Evolutionary conservation across 768 basidiomycete species (phyloP).

Genomic region (Pleurotus sapidus): DNA sequence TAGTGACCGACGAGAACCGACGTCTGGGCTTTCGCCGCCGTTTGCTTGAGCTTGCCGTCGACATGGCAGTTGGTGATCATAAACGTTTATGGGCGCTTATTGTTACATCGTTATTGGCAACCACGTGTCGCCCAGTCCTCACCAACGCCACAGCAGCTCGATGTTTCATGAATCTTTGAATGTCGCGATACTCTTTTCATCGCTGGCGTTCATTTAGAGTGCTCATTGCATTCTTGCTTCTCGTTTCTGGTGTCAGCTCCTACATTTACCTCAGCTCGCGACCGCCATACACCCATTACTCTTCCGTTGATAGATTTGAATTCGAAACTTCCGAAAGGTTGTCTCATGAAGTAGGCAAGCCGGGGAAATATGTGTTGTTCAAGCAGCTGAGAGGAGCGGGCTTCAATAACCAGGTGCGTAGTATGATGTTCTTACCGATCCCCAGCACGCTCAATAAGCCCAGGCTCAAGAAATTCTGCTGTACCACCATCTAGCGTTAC

Average conservation of each 20-base stretch:
- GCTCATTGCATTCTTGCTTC: conserved; percentile 11
- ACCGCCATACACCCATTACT: conserved; percentile 39
- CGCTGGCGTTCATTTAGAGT: conserved; percentile 19
- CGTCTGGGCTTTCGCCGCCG: conserved; percentile 28
- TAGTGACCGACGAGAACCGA: conserved; percentile 29
- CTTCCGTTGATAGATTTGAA: conserved; percentile 26
- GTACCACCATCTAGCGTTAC: conserved; percentile 42
- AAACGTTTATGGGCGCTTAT: too few relatives aligned
- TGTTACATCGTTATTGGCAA: too few relatives aligned
- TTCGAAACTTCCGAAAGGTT: conserved; percentile 23
- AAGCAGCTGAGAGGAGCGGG: conserved; percentile 45
- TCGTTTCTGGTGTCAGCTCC: conserved; percentile 18
- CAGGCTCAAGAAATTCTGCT: conserved; percentile 45
- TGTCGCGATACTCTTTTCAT: conserved; percentile 5
- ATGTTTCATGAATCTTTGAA: background rate
- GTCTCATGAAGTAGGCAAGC: conserved; percentile 18
- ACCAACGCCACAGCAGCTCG: background rate
- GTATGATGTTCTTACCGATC: background rate
- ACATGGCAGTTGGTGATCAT: too few relatives aligned
- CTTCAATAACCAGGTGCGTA: conserved; percentile 44
- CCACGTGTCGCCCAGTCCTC: too few relatives aligned
- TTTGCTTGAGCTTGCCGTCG: conserved; percentile 19
- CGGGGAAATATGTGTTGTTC: conserved; percentile 38
- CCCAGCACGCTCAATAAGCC: background rate
- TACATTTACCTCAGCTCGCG: conserved; percentile 31